Evolutionary conservation across 371 early-diverging fungal genomes (phyloP).

Genomic region (Mucor piriformis): DNA sequence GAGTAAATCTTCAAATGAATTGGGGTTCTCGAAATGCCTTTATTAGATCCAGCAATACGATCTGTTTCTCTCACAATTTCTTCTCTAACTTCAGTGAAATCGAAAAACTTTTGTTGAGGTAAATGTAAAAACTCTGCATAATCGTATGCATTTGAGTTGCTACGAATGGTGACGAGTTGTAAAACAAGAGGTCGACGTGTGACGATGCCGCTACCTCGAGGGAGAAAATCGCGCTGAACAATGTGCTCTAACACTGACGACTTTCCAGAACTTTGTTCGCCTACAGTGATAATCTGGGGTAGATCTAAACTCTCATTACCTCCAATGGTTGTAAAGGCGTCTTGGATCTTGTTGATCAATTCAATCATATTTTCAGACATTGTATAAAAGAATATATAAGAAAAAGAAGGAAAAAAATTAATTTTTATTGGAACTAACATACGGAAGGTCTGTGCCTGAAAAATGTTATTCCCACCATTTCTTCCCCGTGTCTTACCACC

Average conservation of each 20-base stretch:
- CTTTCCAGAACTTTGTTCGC: constrained; percentile 91
- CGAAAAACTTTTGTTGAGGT: constrained; percentile 73
- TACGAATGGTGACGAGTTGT: constrained; percentile 76
- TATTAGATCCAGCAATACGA: constrained; percentile 83
- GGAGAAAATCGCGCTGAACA: constrained; percentile 90
- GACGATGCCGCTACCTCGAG: constrained; percentile 91
- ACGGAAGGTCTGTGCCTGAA: neutral
- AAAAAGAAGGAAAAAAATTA: neutral
- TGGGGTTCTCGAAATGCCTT: constrained; percentile 81
- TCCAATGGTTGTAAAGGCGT: constrained; percentile 84
- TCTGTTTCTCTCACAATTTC: constrained; percentile 92
- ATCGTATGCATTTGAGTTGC: constrained; percentile 35
- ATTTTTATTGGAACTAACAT: too few relatives aligned
- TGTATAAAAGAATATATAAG: neutral
- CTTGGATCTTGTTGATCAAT: constrained; percentile 90
- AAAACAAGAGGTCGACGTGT: constrained; percentile 93
- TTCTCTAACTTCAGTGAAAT: constrained; percentile 78
- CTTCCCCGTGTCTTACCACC: too few relatives aligned
- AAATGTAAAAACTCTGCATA: constrained; percentile 81
- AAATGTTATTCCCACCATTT: neutral
- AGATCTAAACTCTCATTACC: constrained; percentile 81
- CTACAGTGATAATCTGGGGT: constrained; percentile 90
- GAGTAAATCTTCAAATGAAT: constrained; percentile 89
- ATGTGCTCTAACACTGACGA: constrained; percentile 92
- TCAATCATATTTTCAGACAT: constrained; percentile 55